Evolutionary conservation across 768 basidiomycete species (phyloP), one percentile per base, ranked within the genome.

Genomic region (Boletus vinaceobasis): DNA sequence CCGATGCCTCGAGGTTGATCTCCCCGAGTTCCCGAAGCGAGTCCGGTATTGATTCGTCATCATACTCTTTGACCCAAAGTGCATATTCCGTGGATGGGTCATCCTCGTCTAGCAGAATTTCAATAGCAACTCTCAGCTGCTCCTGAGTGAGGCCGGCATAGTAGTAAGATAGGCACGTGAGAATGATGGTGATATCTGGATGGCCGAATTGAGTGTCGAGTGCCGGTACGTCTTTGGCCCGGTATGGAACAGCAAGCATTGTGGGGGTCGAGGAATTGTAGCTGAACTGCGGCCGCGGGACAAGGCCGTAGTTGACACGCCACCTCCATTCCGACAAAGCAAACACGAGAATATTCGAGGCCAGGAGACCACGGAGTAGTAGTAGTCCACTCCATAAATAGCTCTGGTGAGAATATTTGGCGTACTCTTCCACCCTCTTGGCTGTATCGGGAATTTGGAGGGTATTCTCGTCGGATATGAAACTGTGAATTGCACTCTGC

Each of bases 101-200:
- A 21, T 57, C 48, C 15, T 46, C 44, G 17, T 51, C 35, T 2
- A 50, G 48, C 9, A 58, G 29, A 9, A 36, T 50, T 29, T 52
- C 32, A 27, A 58, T 50, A 0, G 48, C 42, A 29, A 3, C 4
- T 5, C 46, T 61, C 3, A 49, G 21, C 9, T 61, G 43, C 1
- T 60, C 15, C 32, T 38, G 1, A 7, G 1, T 49, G 10, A 59
- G 57, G 1, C 58, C 58, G 0, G 15, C 1, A 36, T 73, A 72
- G 27, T 73, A 73, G 43, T 74, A 74, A 5, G 62, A 63, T 9
- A 73, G 54, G 35, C 60, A 71, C 0, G 70, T 74, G 14, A 73
- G 65, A 2, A 57, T 36, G 45, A 73, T 61, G 14, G 60, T 57
- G 17, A 74, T 55, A 19, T 74, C 74, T 13, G 73, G 73, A 37